Percentiles rank a stretch among this genome's conserved stretches.
These are phyloP conservation scores for Mycena galopus DNA, from an alignment of 768 basidiomycete species.

Conservation along the genomic window DNA sequence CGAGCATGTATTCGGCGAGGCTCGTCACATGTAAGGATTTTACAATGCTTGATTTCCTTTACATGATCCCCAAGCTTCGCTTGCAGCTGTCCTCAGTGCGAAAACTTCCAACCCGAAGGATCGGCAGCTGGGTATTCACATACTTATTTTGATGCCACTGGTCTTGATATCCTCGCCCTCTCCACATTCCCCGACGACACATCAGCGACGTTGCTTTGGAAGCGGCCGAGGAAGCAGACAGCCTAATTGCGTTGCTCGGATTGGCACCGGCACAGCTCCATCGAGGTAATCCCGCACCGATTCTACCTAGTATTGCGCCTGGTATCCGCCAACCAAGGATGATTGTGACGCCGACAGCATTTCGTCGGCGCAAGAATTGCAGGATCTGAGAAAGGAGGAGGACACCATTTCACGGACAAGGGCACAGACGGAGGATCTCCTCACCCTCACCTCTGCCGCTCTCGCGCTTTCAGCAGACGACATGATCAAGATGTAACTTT, in stretches of 20 bases:
- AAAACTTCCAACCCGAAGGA: slow-evolving; percentile 33
- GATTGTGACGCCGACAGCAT: slow-evolving; percentile 4
- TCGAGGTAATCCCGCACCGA: background rate
- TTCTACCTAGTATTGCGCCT: background rate
- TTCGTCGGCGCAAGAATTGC: slow-evolving; percentile 1
- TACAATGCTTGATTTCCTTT: slow-evolving; percentile 45
- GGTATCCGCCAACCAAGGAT: background rate
- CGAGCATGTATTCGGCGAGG: slow-evolving; percentile 51
- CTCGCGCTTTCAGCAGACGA: slow-evolving; percentile 27
- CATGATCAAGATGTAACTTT: slow-evolving; percentile 19
- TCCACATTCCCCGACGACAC: slow-evolving; percentile 39
- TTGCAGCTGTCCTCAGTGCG: slow-evolving; percentile 34
- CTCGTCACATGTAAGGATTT: slow-evolving; percentile 52
- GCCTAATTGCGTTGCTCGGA: slow-evolving; percentile 38
- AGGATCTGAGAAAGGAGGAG: background rate
- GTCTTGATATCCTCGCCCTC: slow-evolving; percentile 39
- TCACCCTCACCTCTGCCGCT: slow-evolving; percentile 11
- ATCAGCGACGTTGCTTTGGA: slow-evolving; percentile 28
- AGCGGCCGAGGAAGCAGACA: slow-evolving; percentile 37
- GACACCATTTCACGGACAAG: background rate
- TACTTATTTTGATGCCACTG: slow-evolving; percentile 42
- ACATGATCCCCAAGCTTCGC: slow-evolving; percentile 46
- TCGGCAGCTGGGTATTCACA: slow-evolving; percentile 43
- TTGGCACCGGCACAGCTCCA: slow-evolving; percentile 22
- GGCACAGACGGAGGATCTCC: background rate